These are phyloP conservation scores for Elsinoe fawcettii DNA, from an alignment of 2,329 filamentous ascomycete genomes.

Conservation along the genomic window DNA sequence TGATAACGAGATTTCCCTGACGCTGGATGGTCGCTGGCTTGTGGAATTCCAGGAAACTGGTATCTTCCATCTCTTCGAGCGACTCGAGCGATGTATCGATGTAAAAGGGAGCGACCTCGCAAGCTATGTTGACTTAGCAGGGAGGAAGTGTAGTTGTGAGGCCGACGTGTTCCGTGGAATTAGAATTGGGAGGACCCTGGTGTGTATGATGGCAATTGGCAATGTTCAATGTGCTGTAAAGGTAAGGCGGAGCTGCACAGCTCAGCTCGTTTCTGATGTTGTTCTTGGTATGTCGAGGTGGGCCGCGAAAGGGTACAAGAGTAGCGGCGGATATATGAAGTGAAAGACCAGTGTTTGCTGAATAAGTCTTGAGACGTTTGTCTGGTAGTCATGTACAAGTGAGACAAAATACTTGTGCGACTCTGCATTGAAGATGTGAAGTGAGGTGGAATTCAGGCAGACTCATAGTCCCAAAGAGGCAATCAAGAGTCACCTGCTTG, in stretches of 20 bases:
- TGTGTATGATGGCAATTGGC: too few relatives aligned
- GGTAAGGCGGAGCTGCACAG: not conserved
- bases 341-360: not conserved
- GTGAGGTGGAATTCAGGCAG: conserved; percentile 3
- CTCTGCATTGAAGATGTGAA: not conserved
- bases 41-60: not conserved
- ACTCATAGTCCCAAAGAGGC: not conserved
- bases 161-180: not conserved
- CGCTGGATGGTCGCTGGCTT: not conserved
- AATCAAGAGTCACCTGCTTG: not conserved
- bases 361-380: not conserved
- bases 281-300: not conserved
- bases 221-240: not conserved
- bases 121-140: not conserved
- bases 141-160: not conserved
- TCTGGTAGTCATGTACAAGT: not conserved
- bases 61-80: not conserved
- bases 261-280: not conserved
- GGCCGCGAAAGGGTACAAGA: not conserved
- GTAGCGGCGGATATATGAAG: not conserved
- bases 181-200: too few relatives aligned
- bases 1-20: not conserved
- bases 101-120: not conserved
- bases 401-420: not conserved
- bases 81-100: not conserved